Evolutionary conservation across 2,329 filamentous ascomycete genomes (phyloP), one percentile per base, ranked within the genome.

Genomic region (Pestalotiopsis sp.): DNA sequence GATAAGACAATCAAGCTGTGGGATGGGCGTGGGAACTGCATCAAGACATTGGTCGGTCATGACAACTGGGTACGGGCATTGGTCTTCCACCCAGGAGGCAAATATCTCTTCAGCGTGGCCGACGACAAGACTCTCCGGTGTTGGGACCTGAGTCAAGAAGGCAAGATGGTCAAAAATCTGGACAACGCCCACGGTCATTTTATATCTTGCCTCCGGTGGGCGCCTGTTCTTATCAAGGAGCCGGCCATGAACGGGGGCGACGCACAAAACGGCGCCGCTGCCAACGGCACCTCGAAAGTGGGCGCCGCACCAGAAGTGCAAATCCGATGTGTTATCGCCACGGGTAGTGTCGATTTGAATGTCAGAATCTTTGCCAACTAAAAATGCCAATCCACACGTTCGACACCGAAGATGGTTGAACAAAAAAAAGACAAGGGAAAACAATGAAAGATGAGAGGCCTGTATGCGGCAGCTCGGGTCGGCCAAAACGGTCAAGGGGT

Each of bases 81-180:
- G 5, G 90, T 94, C 11, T 98, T 97, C 79, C 95, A 98, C 76
- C 95, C 95, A 0, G 93, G 94, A 9, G 95, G 95, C 58, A 97
- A 95, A 80, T 98, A 96, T 76, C 86, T 98, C 1, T 82, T 98
- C 5, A 95, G 92, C 6, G 93, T 92, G 23, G 89, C 92, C 17
- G 95, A 98, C 78, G 95, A 98, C 82, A 97, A 96, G 83, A 95
- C 94, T 4, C 86, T 98, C 69, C 87, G 95, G 67, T 98, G 95
- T 83, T 98, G 95, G 95, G 95, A 98, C 82, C 84, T 98, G 31
- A 87, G 88, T 31, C 95, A 98, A 78, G 94, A 97, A 78, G 94
- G 93, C 57, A 95, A 94, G 76, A 95, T 94, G 75, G 94, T 97
- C 73, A 95, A 95, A 80, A 91, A 90, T 0, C 83, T 98, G 17